A percentile compares a stretch with the other conserved stretches of the same genome.
These are phyloP conservation scores for Cordia subcordata DNA, from an alignment of 257 asterid genomes.

Conservation along the genomic window DNA sequence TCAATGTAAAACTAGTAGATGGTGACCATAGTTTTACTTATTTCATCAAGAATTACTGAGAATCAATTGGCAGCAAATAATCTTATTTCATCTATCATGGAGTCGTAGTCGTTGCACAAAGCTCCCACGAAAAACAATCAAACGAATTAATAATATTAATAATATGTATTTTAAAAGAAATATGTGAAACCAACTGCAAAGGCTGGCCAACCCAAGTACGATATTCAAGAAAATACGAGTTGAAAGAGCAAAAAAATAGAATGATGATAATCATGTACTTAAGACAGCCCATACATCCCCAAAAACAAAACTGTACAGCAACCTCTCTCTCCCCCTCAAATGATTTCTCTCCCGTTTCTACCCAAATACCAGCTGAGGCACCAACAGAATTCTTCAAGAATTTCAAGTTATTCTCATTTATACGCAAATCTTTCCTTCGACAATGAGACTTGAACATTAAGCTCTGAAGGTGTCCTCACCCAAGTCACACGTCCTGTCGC, in stretches of 20 bases:
- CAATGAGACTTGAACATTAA: conserved; percentile 25
- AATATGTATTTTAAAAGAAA: no score
- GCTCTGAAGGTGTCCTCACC: conserved; percentile 21
- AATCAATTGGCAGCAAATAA: no score
- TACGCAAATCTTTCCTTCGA: no score
- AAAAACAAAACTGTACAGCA: conserved; percentile 37
- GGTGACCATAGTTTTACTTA: no score
- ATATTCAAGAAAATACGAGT: background rate
- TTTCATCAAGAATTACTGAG: no score
- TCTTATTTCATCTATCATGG: no score
- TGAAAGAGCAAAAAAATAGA: conserved; percentile 5
- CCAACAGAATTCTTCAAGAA: conserved; percentile 26
- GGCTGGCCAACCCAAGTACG: conserved; percentile 4
- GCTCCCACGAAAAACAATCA: no score
- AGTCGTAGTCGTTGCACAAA: no score
- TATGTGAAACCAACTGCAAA: conserved; percentile 6
- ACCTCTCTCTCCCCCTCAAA: conserved; percentile 21
- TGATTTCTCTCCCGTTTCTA: conserved; percentile 21
- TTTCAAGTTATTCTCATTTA: conserved; percentile 30
- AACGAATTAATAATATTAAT: no score
- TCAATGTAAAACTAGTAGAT: no score
- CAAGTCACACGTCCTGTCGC: conserved; percentile 32
- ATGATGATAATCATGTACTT: conserved; percentile 26
- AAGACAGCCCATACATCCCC: conserved; percentile 19
- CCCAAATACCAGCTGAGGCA: conserved; percentile 28